Conservation (phyloP, 345 rosid species). For the Eucalyptus pauciflora region DNA sequence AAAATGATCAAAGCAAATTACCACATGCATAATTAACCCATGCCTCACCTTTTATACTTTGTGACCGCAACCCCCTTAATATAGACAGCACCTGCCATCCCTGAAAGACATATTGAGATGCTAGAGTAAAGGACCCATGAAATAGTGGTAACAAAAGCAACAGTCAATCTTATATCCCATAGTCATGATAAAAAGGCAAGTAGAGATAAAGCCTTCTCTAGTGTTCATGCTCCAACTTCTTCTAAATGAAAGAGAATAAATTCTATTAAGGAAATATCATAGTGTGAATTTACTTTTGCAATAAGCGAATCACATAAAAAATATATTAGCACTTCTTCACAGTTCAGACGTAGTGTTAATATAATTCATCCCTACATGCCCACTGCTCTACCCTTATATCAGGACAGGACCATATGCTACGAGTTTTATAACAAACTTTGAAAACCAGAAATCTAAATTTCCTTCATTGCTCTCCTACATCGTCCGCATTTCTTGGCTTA, state of each 20-base stretch:
- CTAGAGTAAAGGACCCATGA: not conserved
- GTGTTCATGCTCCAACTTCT: not conserved
- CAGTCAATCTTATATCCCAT: not conserved
- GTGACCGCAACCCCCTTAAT: constrained; percentile 93
- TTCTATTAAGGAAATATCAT: not conserved
- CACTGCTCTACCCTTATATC: not conserved
- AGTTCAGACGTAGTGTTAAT: not conserved
- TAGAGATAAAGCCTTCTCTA: not conserved
- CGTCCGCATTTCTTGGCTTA: not conserved
- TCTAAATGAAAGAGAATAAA: not conserved
- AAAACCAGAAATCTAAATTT: not conserved
- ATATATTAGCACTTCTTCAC: not conserved
- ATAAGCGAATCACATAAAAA: not conserved
- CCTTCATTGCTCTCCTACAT: not conserved
- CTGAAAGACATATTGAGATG: constrained; percentile 24
- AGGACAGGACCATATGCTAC: not conserved
- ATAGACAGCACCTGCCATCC: constrained; percentile 93
- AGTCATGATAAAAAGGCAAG: not conserved
- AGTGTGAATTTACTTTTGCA: not conserved
- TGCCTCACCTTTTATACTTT: constrained; percentile 62
- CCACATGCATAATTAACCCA: not conserved
- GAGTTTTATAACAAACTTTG: not conserved
- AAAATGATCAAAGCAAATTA: not conserved
- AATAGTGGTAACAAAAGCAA: not conserved
- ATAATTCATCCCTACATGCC: not conserved